Evolutionary conservation across 1,284 basidiomycete species (phyloP).

Genomic region (Wallemia hederae): DNA sequence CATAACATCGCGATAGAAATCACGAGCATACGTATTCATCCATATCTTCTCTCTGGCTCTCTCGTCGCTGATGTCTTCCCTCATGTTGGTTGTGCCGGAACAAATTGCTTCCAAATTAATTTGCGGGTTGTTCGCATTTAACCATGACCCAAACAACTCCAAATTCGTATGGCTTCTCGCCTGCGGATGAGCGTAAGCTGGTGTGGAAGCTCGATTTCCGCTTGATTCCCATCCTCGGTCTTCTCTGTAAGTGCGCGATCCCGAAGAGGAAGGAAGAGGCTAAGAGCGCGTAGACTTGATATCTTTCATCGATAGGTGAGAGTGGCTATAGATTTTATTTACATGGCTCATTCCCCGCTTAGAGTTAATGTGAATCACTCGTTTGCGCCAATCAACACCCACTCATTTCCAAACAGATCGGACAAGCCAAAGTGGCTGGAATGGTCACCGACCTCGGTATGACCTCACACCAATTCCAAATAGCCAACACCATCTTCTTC

Average conservation of each 20-base stretch:
- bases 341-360: background rate
- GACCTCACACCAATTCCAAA: background rate
- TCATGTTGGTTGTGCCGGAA: background rate
- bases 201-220: background rate
- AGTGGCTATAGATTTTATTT: too few species aligned
- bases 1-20: too few species aligned
- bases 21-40: too few species aligned
- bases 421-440: background rate
- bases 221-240: background rate
- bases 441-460: background rate
- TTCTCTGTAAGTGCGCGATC: background rate
- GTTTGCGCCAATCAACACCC: background rate
- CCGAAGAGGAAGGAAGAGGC: too few species aligned
- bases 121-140: background rate
- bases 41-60: background rate
- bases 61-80: background rate
- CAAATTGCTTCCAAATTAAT: background rate
- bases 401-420: background rate
- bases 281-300: too few species aligned
- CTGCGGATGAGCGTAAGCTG: background rate
- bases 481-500: background rate
- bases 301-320: background rate
- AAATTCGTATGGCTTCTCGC: background rate
- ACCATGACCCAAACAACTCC: background rate
- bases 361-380: background rate